Conservation (phyloP, 148 eudicot genomes). For the Rhododendron henanense region DNA sequence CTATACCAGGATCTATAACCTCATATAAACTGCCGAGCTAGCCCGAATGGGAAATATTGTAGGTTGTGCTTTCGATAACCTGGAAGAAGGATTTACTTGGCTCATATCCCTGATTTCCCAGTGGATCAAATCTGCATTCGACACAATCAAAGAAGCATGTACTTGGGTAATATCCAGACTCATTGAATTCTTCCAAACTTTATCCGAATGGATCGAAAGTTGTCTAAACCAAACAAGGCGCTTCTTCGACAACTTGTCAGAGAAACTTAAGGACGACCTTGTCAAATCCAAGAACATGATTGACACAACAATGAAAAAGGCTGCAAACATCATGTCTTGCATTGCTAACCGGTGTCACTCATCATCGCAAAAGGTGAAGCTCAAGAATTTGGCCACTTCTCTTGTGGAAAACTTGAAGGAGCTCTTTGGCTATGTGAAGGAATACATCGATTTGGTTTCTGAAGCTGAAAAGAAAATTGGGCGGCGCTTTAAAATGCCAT, state of each 20-base stretch:
- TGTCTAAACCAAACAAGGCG: neutral
- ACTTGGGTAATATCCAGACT: neutral
- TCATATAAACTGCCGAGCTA: too few relatives aligned
- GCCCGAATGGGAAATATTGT: too few relatives aligned
- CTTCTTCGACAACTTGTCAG: neutral
- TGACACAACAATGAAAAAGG: neutral
- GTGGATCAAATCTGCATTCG: neutral
- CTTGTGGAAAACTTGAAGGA: too few relatives aligned
- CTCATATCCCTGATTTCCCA: neutral
- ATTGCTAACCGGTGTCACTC: neutral
- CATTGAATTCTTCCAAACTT: neutral
- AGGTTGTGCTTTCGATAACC: too few relatives aligned
- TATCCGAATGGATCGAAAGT: neutral
- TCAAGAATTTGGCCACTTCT: too few relatives aligned
- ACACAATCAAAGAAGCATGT: neutral
- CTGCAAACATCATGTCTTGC: neutral
- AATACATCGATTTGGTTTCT: too few relatives aligned
- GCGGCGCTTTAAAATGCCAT: too few relatives aligned
- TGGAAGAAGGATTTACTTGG: too few relatives aligned
- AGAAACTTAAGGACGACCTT: neutral
- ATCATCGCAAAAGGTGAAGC: too few relatives aligned
- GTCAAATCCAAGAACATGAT: neutral
- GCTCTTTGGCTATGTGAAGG: too few relatives aligned
- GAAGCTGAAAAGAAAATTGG: too few relatives aligned
- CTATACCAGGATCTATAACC: too few relatives aligned